Evolutionary conservation across 78 protist species (phyloP), one percentile per base, ranked within the genome.

Genomic region (Dictyostelium brefeldianum): DNA sequence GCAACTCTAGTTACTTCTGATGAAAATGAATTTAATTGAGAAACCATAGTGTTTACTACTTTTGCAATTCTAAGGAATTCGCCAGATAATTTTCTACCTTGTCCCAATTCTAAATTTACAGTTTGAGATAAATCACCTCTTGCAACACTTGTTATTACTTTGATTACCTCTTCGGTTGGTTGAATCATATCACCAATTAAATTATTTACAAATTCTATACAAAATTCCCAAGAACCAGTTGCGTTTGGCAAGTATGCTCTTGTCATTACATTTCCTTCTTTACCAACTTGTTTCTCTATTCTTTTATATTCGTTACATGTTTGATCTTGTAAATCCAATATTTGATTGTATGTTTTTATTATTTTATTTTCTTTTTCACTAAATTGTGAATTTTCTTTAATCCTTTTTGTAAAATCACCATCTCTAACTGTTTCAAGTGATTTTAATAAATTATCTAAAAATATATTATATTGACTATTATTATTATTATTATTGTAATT

Each of bases 1-100:
- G 94, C 94, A 1, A 89, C 94, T 79, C 94, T 78, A 27, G 94
- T 89, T 12, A 89, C 94, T 31, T 85, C 92, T 10, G 95, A 91
- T 14, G 83, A 69, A 27, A 89, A 89, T 25, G 78, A 54, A 14
- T 89, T 91, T 11, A 91, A 70, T 50, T 92, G 96, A 18, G 81
- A 62, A 47, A 92, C 96, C 96, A 92, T 92, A 0, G 90, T 92
- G 31, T 92, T 92, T 17, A 92, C 83, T 4, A 83, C 90, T n/a
- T 92, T 92, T 10, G 89, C 90, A 7, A 92, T 81, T 74, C 83
- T 74, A 9, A 92, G 53, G 64, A 92, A 83, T 57, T 92, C 96
- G 31, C 95, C 95, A 17, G 83, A 3, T 1, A 87, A 25, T 50
- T 87, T 80, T 36, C 73, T 90, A 27, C 90, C 95, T 25, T 69